phyloP scores from a whole-genome alignment of 371 early-diverging fungal species.

The Lichtheimia ramosa region DNA sequence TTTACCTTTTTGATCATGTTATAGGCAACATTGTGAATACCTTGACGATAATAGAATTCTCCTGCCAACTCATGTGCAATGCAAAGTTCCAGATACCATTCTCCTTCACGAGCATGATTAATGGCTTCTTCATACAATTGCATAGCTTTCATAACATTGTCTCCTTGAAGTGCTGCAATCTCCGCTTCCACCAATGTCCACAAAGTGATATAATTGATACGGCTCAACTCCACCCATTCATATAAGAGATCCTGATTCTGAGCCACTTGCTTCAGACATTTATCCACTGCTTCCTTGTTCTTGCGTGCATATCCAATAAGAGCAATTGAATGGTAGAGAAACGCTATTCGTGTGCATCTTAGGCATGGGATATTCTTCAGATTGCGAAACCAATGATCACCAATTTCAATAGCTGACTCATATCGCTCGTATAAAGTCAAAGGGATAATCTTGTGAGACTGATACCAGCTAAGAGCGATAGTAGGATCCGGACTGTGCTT shows the following conservation, averaged over 20 bases:
- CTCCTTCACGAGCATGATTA: slow-evolving; percentile 31
- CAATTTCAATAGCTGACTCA: slow-evolving; percentile 33
- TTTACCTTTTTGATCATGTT: slow-evolving; percentile 33
- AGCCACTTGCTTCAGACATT: slow-evolving; percentile 19
- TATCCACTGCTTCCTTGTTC: slow-evolving; percentile 3
- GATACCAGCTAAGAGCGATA: slow-evolving; percentile 38
- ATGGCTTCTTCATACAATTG: slow-evolving; percentile 41
- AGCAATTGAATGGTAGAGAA: slow-evolving; percentile 31
- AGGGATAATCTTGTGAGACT: slow-evolving; percentile 36
- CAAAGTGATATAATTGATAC: slow-evolving; percentile 30
- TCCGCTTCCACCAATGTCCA: slow-evolving; percentile 24
- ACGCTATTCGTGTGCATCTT: slow-evolving; percentile 34
- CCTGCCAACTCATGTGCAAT: slow-evolving; percentile 41
- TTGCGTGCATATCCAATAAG: slow-evolving; percentile 28
- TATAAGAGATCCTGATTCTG: slow-evolving; percentile 25
- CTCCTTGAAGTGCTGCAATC: slow-evolving; percentile 6
- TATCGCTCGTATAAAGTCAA: slow-evolving; percentile 41
- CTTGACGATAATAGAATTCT: slow-evolving; percentile 32
- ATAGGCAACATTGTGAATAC: slow-evolving; percentile 35
- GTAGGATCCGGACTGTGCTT: slow-evolving; percentile 27
- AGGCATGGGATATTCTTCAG: slow-evolving; percentile 33
- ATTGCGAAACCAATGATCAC: slow-evolving; percentile 20
- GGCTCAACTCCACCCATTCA: slow-evolving; percentile 29
- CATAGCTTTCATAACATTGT: slow-evolving; percentile 12
- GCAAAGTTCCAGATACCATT: slow-evolving; percentile 32